Evolutionary conservation across 1,139 yeast genomes (phyloP).

Genomic region (Yamadazyma taylorii): DNA sequence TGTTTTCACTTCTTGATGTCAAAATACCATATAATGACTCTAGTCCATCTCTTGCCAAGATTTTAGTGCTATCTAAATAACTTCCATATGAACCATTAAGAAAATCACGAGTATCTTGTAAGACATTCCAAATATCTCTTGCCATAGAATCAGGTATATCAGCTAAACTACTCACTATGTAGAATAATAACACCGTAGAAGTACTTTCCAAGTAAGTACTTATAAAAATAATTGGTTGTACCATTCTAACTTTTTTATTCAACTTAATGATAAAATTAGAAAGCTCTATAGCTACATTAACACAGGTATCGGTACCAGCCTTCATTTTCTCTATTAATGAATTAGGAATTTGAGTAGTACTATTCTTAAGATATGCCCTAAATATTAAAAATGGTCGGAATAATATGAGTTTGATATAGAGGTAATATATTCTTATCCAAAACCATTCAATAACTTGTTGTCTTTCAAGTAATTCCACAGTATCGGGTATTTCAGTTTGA

Average conservation of each 20-base stretch:
- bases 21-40: conserved; percentile 10
- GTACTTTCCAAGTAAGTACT: conserved; percentile 15
- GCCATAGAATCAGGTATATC: conserved; percentile 12
- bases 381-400: conserved; percentile 14
- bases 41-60: conserved; percentile 13
- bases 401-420: conserved; percentile 12
- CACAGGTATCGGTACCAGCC: conserved; percentile 13
- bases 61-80: conserved; percentile 13
- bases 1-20: conserved; percentile 4
- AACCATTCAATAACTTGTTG: conserved; percentile 13
- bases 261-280: conserved; percentile 12
- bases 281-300: conserved; percentile 12
- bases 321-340: conserved; percentile 9
- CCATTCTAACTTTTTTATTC: conserved; percentile 12
- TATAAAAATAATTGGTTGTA: conserved; percentile 14
- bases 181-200: conserved; percentile 14
- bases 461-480: conserved; percentile 2
- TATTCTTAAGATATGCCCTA: conserved; percentile 10
- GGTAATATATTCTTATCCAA: conserved; percentile 15
- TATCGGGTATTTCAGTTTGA: conserved; percentile 8
- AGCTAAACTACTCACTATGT: conserved; percentile 10
- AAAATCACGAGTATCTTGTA: conserved; percentile 12
- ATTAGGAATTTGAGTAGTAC: conserved; percentile 6
- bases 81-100: conserved; percentile 15
- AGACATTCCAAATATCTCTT: conserved; percentile 12